phyloP scores from a whole-genome alignment of 257 asterid genomes.

The Primulina eburnea region DNA sequence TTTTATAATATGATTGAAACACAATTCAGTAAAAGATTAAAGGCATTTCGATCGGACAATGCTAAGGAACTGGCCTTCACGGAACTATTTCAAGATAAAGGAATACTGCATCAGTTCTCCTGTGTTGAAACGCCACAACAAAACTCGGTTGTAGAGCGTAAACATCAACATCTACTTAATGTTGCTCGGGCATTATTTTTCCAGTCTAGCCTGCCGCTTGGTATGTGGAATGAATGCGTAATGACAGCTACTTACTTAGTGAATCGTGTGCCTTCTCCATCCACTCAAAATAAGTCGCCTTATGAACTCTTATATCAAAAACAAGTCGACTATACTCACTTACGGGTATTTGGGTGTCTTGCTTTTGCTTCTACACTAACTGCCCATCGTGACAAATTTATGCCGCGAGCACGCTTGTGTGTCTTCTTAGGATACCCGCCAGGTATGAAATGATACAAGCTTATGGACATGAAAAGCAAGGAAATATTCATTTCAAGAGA shows the following conservation, averaged over 20 bases:
- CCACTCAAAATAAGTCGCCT: neutral
- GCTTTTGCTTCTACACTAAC: neutral
- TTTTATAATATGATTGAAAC: neutral
- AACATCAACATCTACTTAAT: neutral
- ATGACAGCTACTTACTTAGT: neutral
- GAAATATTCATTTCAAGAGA: too few relatives aligned
- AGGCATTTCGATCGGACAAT: neutral
- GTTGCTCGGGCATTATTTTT: neutral
- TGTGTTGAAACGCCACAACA: neutral
- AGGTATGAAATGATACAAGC: too few relatives aligned
- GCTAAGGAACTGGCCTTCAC: neutral
- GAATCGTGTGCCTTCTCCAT: neutral
- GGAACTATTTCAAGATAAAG: neutral
- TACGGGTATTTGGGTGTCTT: neutral
- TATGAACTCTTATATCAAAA: neutral
- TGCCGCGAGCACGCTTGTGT: too few relatives aligned
- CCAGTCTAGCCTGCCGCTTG: neutral
- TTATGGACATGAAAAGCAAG: accelerated
- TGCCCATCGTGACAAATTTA: neutral
- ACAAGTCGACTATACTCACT: neutral
- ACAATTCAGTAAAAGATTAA: neutral
- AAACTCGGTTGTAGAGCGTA: neutral
- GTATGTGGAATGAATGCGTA: neutral
- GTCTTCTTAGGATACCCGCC: too few relatives aligned
- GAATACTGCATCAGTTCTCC: neutral